Percentiles rank a stretch among this genome's conserved stretches.
These are phyloP conservation scores for Zygnema cylindricum DNA, from an alignment of 139 green algal species.

Conservation along the genomic window DNA sequence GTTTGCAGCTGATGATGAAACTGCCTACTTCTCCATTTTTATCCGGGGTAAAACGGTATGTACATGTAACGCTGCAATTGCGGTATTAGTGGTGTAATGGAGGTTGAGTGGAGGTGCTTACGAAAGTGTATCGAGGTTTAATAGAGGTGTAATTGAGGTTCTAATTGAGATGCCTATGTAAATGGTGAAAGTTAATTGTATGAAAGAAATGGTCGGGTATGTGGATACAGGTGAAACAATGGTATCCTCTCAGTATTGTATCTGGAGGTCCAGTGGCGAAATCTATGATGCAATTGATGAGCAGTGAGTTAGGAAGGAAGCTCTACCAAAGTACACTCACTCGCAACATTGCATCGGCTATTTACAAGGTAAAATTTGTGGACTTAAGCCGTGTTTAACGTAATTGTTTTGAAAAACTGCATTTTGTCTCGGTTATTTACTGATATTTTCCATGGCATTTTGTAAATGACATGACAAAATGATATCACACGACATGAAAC, in stretches of 20 bases:
- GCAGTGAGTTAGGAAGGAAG: slow-evolving; percentile 62
- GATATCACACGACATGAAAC: too few species aligned
- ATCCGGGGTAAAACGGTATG: slow-evolving; percentile 46
- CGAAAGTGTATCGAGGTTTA: neutral
- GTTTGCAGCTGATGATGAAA: slow-evolving; percentile 39
- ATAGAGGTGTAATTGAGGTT: too few species aligned
- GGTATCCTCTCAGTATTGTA: slow-evolving; percentile 58
- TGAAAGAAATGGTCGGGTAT: neutral
- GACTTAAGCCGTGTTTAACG: neutral
- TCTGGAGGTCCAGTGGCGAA: slow-evolving; percentile 52
- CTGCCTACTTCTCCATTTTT: slow-evolving; percentile 48
- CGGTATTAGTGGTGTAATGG: neutral
- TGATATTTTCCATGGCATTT: neutral
- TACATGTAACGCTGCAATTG: neutral
- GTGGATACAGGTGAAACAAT: slow-evolving; percentile 14
- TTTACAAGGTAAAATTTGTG: slow-evolving; percentile 59
- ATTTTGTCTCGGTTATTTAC: neutral
- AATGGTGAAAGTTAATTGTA: too few species aligned
- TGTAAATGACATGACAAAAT: neutral
- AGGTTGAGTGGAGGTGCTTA: neutral
- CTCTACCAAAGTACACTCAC: slow-evolving; percentile 60
- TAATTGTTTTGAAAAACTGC: neutral
- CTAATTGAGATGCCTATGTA: neutral
- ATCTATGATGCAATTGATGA: slow-evolving; percentile 44
- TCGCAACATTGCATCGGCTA: slow-evolving; percentile 53